These are phyloP conservation scores for Plectosphaerella plurivora DNA, from an alignment of 2,329 filamentous ascomycete genomes.

Conservation along the genomic window DNA sequence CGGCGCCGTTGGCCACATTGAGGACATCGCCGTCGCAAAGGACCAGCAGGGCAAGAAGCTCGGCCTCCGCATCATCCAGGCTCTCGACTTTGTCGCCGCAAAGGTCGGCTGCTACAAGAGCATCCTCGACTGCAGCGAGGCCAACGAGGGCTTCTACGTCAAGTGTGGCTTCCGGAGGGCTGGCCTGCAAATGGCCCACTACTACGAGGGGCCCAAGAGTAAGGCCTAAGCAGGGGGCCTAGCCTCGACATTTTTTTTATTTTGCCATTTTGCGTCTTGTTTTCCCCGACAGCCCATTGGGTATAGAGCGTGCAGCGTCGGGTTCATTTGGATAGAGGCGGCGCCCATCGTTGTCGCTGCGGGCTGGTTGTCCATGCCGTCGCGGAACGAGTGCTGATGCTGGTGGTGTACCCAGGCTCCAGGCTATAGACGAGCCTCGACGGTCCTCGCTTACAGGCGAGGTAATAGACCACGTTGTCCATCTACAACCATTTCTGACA, in stretches of 20 bases:
- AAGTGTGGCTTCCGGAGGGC: conserved; percentile 95
- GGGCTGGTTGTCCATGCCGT: too few relatives aligned
- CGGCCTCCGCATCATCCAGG: conserved; percentile 87
- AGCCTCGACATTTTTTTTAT: conserved; percentile 1
- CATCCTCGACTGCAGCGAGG: conserved; percentile 93
- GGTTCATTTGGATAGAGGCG: too few relatives aligned
- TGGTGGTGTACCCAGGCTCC: too few relatives aligned
- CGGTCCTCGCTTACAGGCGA: too few relatives aligned
- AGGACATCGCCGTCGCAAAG: conserved; percentile 93
- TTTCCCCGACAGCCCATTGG: too few relatives aligned
- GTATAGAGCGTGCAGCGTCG: too few relatives aligned
- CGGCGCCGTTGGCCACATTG: conserved; percentile 87
- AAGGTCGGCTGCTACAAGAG: conserved; percentile 94
- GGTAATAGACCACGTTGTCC: too few relatives aligned
- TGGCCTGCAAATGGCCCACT: conserved; percentile 95
- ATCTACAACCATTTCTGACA: too few relatives aligned
- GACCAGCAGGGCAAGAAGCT: conserved; percentile 98
- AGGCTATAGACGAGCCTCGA: too few relatives aligned
- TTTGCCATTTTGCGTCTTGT: background rate
- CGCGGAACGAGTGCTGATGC: too few relatives aligned
- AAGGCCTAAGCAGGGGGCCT: conserved; percentile 26
- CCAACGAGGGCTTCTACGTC: conserved; percentile 95
- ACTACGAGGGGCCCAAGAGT: conserved; percentile 63
- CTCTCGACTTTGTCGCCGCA: conserved; percentile 82
- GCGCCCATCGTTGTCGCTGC: too few relatives aligned